Percentiles rank a stretch among this genome's conserved stretches.
Evolutionary conservation across 2,329 filamentous ascomycete species (phyloP).

Genomic region (Dactylella cylindrospora): DNA sequence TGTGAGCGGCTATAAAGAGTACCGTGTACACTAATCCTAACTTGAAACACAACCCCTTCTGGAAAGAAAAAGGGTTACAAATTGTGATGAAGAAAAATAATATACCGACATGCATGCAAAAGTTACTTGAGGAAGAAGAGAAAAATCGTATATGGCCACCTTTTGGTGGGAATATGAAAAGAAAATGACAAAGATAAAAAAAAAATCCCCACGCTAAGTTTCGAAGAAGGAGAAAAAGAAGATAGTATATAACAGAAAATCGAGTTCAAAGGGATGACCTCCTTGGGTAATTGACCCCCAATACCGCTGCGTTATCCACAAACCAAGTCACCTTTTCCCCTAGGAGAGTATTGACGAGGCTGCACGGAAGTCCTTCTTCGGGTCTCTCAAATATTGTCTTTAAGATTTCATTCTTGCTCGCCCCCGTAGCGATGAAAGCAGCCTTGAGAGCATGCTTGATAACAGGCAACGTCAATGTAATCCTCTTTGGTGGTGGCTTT

Average conservation of each 20-base stretch:
- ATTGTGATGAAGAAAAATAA: neutral
- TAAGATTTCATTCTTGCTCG: slow-evolving; percentile 84
- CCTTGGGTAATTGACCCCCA: slow-evolving; percentile 79
- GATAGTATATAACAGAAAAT: neutral
- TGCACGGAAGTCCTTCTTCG: slow-evolving; percentile 77
- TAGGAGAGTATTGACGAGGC: slow-evolving; percentile 79
- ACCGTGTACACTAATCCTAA: neutral
- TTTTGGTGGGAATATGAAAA: slow-evolving; percentile 18
- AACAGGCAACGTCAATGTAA: slow-evolving; percentile 89
- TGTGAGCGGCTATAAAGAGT: neutral
- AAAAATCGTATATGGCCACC: slow-evolving; percentile 17
- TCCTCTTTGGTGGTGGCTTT: slow-evolving; percentile 86
- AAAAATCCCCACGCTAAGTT: neutral
- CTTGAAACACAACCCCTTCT: neutral
- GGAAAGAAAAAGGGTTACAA: neutral
- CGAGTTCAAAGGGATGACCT: slow-evolving; percentile 64
- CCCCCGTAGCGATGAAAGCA: slow-evolving; percentile 88
- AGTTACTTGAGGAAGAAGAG: neutral
- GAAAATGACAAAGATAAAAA: neutral
- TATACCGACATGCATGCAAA: slow-evolving; percentile 24
- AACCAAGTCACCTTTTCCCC: slow-evolving; percentile 95
- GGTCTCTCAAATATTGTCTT: slow-evolving; percentile 74
- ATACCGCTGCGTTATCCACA: slow-evolving; percentile 79
- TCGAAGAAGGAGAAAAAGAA: neutral
- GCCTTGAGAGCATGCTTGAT: slow-evolving; percentile 82